Evolutionary conservation across 306 rosid genomes (phyloP), one percentile per base, ranked within the genome.

Genomic region (Sesbania bispinosa): DNA sequence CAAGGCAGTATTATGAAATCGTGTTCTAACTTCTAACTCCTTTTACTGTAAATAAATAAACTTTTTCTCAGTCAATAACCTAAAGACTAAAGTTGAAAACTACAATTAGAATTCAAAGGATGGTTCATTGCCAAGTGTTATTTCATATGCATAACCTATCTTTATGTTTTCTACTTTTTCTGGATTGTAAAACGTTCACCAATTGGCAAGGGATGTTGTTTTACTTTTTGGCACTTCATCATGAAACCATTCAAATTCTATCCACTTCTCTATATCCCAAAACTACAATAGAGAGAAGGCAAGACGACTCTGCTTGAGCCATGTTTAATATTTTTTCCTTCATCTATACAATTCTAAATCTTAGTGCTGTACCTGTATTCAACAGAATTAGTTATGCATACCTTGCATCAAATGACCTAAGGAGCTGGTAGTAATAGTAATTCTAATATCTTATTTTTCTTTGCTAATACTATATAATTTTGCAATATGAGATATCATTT

Each of bases 51-150:
- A 52, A 11, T 53, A 9, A 35, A 38, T 51, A n/a, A n/a, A 23
- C 61, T 71, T 62, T 55, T 36, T 62, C 68, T 71, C 19, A 36
- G 32, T 54, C 52, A 71, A 63, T 23, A 36, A 48, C 13, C 54
- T 50, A 74, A 72, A 59, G 27, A 13, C 48, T 45, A 72, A 74
- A 62, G 55, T 74, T 64, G 62, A 46, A 72, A 73, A 48, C 73
- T 29, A 48, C 78, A 55, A 46, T 24, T 16, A 33, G 4, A 55
- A 24, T 78, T 16, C 13, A 38, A 24, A 45, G 53, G 61, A 38
- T 71, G 51, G n/a, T 10, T 9, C 3, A 39, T 46, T 21, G 20
- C 64, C 27, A 60, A 33, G 43, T 59, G 61, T 26, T 19, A 6
- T 54, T 21, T 61, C 32, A 67, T 33, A 3, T 15, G 39, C 58